Evolutionary conservation across 139 green algal species (phyloP).

Genomic region (Chlorella sp.): DNA sequence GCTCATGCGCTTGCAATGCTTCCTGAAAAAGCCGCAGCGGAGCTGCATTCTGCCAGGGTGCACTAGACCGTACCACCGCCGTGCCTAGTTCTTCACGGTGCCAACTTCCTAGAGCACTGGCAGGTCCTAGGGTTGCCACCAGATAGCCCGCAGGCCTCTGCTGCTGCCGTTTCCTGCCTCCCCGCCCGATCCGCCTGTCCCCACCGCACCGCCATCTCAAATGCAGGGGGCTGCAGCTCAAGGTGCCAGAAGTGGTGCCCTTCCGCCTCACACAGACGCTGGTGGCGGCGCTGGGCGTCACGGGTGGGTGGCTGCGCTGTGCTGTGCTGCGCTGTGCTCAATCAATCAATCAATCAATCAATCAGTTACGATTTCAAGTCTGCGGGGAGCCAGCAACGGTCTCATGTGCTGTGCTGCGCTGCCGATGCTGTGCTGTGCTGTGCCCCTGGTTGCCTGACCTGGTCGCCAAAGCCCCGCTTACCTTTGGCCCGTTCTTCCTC

Average conservation of each 20-base stretch:
- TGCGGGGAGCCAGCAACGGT: too few relatives aligned
- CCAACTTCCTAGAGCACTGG: too few relatives aligned
- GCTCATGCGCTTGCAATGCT: background rate
- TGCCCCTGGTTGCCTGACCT: too few relatives aligned
- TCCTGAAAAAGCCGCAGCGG: too few relatives aligned
- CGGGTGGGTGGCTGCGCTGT: slow-evolving; percentile 24
- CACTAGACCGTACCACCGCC: too few relatives aligned
- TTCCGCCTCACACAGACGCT: slow-evolving; percentile 87
- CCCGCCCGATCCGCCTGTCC: background rate
- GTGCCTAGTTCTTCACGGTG: background rate
- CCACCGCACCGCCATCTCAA: background rate
- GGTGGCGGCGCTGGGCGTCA: slow-evolving; percentile 51
- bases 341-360: too few relatives aligned
- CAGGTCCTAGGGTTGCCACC: background rate
- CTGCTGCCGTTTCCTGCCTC: background rate
- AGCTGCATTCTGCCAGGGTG: background rate
- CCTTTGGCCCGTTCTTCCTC: background rate
- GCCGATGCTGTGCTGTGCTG: too few relatives aligned
- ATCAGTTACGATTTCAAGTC: too few relatives aligned
- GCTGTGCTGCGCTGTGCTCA: too few relatives aligned
- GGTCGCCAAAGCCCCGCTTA: background rate
- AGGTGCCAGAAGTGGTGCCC: slow-evolving; percentile 91
- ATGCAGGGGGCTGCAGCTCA: slow-evolving; percentile 68
- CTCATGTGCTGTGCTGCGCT: too few relatives aligned
- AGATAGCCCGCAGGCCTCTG: background rate